A percentile compares a stretch with the other conserved stretches of the same genome.
phyloP scores from a whole-genome alignment of 306 rosid species.

The Biancaea sappan region DNA sequence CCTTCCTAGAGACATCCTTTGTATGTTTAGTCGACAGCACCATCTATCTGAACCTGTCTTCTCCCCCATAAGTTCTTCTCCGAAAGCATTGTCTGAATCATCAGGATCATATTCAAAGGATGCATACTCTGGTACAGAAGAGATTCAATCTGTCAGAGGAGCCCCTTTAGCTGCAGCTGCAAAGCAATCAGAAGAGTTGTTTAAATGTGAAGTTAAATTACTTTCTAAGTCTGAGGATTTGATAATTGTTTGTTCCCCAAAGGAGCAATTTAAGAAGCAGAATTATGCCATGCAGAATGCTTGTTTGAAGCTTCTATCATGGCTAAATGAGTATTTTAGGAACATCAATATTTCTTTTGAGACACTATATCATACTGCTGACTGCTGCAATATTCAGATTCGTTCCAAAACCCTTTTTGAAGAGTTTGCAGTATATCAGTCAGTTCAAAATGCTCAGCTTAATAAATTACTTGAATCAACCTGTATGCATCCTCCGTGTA shows the following conservation, averaged over 20 bases:
- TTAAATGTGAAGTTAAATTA: conserved; percentile 67
- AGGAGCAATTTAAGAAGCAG: conserved; percentile 65
- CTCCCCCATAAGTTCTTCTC: conserved; percentile 43
- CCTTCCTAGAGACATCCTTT: conserved; percentile 79
- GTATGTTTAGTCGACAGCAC: conserved; percentile 85
- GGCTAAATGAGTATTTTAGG: conserved; percentile 69
- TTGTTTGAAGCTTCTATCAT: conserved; percentile 72
- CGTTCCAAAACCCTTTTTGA: conserved; percentile 39
- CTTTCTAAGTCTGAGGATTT: conserved; percentile 59
- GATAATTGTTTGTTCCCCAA: conserved; percentile 69
- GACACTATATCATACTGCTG: conserved; percentile 51
- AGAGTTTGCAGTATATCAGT: conserved; percentile 51
- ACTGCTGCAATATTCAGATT: conserved; percentile 49
- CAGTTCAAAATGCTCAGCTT: conserved; percentile 43
- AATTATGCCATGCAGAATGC: conserved; percentile 78
- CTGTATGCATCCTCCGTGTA: conserved; percentile 33
- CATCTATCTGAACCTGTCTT: conserved; percentile 75
- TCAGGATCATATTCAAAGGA: conserved; percentile 55
- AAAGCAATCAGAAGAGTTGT: conserved; percentile 49
- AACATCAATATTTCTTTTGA: conserved; percentile 49
- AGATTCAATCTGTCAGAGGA: conserved; percentile 42
- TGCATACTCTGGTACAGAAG: conserved; percentile 42
- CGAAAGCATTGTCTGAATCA: conserved; percentile 48
- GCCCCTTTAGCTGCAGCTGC: conserved; percentile 40
- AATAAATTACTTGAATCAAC: conserved; percentile 36